Conservation (phyloP, 2,329 filamentous ascomycete species). For the Penicillium sclerotiorum region DNA sequence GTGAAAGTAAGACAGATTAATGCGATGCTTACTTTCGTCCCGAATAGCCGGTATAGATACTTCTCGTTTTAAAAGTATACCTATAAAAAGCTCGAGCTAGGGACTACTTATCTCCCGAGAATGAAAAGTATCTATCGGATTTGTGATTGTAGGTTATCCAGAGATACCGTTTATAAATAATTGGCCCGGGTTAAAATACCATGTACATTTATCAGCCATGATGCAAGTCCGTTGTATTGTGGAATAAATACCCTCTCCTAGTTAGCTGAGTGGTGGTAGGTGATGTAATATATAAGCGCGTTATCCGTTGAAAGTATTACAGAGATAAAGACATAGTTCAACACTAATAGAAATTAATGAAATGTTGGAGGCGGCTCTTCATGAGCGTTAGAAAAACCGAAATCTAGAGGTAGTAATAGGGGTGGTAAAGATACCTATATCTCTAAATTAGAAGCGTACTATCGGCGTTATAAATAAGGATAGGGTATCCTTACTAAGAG, state of each 20-base stretch:
- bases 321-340: constrained; percentile 1
- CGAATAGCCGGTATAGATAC: constrained; percentile 1
- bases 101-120: background rate
- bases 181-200: background rate
- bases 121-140: constrained; percentile 1
- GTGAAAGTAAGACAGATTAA: background rate
- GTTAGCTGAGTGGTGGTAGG: background rate
- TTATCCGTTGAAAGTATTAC: background rate
- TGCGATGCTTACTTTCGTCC: constrained; percentile 2
- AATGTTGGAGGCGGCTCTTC: background rate
- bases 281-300: background rate
- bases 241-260: background rate
- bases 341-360: background rate
- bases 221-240: background rate
- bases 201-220: background rate
- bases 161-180: background rate
- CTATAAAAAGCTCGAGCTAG: background rate
- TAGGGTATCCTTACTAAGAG: background rate
- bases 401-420: background rate
- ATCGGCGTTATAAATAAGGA: background rate
- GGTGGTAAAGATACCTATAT: background rate
- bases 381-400: background rate
- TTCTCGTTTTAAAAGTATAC: background rate
- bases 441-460: background rate
- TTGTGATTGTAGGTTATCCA: constrained; percentile 1